A percentile compares a stretch with the other conserved stretches of the same genome.
Conservation (phyloP, 345 rosid species). For the Aurinia saxatilis region DNA sequence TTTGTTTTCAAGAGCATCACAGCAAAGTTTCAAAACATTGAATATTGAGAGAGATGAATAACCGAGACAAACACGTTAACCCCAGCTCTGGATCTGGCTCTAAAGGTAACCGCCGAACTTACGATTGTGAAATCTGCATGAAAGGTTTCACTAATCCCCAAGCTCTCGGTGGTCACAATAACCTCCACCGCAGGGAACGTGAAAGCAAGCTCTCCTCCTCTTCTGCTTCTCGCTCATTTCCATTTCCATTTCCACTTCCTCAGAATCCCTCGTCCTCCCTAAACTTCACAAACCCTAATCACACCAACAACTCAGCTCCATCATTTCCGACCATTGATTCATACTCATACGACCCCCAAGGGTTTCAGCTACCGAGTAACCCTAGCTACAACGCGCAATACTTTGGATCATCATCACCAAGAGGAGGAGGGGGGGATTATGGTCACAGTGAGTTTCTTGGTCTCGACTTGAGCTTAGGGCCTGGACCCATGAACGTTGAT, state of each 20-base stretch:
- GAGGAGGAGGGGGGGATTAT: not conserved
- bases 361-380: constrained; percentile 9
- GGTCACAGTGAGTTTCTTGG: constrained; percentile 34
- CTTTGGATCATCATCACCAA: constrained; percentile 11
- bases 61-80: not conserved
- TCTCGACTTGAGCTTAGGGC: constrained; percentile 49
- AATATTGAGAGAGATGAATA: constrained; percentile 9
- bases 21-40: constrained; percentile 5
- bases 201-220: not conserved
- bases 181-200: constrained; percentile 61
- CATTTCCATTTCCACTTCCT: constrained; percentile 1
- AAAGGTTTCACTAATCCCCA: constrained; percentile 86
- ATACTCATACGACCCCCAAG: constrained; percentile 10
- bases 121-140: constrained; percentile 72
- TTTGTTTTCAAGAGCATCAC: not conserved
- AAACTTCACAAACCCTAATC: constrained; percentile 6
- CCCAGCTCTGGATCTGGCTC: not conserved
- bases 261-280: not conserved
- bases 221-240: not conserved
- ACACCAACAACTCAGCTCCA: not conserved
- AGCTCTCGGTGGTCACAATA: constrained; percentile 92
- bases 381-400: constrained; percentile 3
- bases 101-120: constrained; percentile 33
- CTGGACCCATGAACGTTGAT: constrained; percentile 27
- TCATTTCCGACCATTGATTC: constrained; percentile 12